Percentiles rank a stretch among this genome's conserved stretches.
Evolutionary conservation across 2,329 filamentous ascomycete species (phyloP).

Genomic region (Pochonia chlamydosporia): DNA sequence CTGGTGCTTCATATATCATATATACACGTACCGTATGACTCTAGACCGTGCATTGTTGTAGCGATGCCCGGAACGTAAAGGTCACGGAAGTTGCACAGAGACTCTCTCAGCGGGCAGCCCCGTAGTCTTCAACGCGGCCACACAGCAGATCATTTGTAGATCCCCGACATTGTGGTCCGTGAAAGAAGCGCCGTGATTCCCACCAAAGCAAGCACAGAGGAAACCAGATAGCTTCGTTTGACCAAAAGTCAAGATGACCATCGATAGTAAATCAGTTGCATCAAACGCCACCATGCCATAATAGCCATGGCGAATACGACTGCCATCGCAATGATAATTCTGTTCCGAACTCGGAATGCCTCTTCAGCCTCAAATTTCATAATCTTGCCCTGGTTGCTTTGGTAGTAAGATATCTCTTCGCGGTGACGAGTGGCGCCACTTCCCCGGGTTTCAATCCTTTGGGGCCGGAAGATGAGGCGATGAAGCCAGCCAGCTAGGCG

Average conservation of each 20-base stretch:
- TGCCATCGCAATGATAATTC: slow-evolving; percentile 46
- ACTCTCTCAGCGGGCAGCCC: too few species aligned
- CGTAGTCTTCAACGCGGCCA: too few species aligned
- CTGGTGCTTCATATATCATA: too few species aligned
- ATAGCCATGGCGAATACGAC: slow-evolving; percentile 16
- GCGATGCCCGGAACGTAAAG: too few species aligned
- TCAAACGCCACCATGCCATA: neutral
- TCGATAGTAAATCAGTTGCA: neutral
- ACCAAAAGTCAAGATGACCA: neutral
- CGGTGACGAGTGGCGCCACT: neutral
- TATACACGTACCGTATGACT: too few species aligned
- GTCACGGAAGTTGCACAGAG: too few species aligned
- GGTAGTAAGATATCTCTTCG: slow-evolving; percentile 38
- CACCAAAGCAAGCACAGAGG: too few species aligned
- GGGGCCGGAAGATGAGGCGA: slow-evolving; percentile 32
- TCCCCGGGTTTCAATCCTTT: slow-evolving; percentile 24
- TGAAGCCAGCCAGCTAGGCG: slow-evolving; percentile 36
- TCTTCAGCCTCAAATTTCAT: slow-evolving; percentile 57
- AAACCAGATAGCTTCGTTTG: too few species aligned
- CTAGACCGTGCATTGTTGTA: too few species aligned
- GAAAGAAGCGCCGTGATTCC: too few species aligned
- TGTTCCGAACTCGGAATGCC: slow-evolving; percentile 53
- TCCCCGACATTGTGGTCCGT: too few species aligned
- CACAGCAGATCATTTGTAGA: too few species aligned
- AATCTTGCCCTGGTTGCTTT: slow-evolving; percentile 53